Conservation (phyloP, 164 flowering plant genomes). For the Vitis amurensis region DNA sequence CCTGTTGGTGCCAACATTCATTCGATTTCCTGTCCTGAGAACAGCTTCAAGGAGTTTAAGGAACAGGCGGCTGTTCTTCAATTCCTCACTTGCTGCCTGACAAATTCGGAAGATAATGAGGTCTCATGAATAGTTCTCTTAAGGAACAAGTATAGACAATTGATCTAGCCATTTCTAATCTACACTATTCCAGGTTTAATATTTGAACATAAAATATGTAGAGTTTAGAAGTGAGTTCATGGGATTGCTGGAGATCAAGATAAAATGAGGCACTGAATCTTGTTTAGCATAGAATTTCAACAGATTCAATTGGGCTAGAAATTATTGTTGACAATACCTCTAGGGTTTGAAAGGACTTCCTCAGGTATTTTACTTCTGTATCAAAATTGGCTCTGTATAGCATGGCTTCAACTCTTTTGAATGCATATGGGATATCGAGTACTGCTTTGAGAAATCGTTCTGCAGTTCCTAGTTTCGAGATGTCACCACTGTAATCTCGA, state of each 20-base stretch:
- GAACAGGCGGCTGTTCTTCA: conserved; percentile 84
- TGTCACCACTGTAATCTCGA: conserved; percentile 71
- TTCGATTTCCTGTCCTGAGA: conserved; percentile 89
- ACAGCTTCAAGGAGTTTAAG: conserved; percentile 97
- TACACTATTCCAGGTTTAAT: not conserved
- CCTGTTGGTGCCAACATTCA: conserved; percentile 97
- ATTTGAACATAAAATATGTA: not conserved
- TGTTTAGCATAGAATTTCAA: not conserved
- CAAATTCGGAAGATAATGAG: conserved; percentile 17
- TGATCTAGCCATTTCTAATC: not conserved
- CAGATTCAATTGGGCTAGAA: not conserved
- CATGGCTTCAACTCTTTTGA: conserved; percentile 94
- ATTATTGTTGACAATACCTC: conserved; percentile 54
- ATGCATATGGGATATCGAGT: conserved; percentile 91
- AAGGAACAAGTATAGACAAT: not conserved
- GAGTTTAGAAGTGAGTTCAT: not conserved
- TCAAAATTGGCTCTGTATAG: conserved; percentile 92
- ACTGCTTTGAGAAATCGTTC: conserved; percentile 86
- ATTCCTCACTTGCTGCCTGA: conserved; percentile 88
- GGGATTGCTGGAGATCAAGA: not conserved
- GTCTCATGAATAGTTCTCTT: not conserved
- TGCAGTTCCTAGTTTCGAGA: conserved; percentile 86
- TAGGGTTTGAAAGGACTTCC: conserved; percentile 78
- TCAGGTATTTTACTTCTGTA: conserved; percentile 76
- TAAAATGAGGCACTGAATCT: not conserved